Evolutionary conservation across 2,329 filamentous ascomycete species (phyloP), one percentile per base, ranked within the genome.

Genomic region (Fusarium udum): DNA sequence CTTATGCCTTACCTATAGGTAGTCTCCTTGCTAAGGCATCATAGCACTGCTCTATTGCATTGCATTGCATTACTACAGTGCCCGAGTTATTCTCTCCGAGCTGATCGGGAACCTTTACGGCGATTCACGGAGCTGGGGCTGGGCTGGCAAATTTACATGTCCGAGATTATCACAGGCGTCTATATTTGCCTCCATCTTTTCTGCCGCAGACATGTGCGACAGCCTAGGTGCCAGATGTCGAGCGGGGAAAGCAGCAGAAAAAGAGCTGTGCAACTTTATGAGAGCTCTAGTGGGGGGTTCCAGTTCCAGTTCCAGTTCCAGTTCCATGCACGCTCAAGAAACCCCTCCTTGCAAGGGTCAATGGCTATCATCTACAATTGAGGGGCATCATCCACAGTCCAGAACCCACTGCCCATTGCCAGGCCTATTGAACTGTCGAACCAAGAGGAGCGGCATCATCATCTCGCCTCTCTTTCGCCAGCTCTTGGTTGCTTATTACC

Each of bases 351-450:
- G 31, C 69, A 72, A 69, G 64, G 69, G 49, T 71, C 70, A 42
- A 55, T 68, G 62, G 42, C 59, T 52, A 70, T 64, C 64, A 49
- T 60, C 59, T 60, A 65, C 59, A 72, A 67, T 31, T 68, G 71
- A 73, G 71, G 71, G 71, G 71, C 71, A 73, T 68, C 71, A 68
- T 64, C 71, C 71, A 74, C 71, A 64, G 57, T 64, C 58, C 53
- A 61, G 43, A 74, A 49, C 55, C 71, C 71, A 74, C 71, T 53
- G 67, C 71, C 71, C 71, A 68, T 31, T 46, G 22, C 28, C 56
- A 74, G 71, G 51, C 71, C 71, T 74, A 71, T 73, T 43, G 71
- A 71, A 71, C 49, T 48, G 39, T 36, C 49, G 62, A 64, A 74
- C 71, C 67, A 63, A 71, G 68, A 28, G 56, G 36, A 45, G 46